phyloP scores from a whole-genome alignment of 1,284 basidiomycete genomes.

The Leccinum fuscescens region DNA sequence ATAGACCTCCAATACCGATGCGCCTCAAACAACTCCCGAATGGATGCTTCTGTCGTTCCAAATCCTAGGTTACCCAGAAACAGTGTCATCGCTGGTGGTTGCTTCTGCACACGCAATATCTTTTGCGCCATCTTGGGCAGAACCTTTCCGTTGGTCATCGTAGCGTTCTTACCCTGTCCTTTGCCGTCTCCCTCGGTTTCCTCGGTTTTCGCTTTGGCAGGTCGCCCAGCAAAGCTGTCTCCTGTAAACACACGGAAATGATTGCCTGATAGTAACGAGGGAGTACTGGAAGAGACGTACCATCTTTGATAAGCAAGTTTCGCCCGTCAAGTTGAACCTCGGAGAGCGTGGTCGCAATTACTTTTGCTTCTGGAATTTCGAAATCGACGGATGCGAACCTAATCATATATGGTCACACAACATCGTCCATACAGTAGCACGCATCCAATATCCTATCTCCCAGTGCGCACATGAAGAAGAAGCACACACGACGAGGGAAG shows the following conservation, averaged over 20 bases:
- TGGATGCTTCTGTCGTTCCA: constrained; percentile 76
- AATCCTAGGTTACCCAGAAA: constrained; percentile 91
- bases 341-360: constrained; percentile 73
- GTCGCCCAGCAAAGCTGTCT: constrained; percentile 69
- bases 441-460: neutral
- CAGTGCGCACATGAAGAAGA: neutral
- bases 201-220: constrained; percentile 32
- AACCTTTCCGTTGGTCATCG: constrained; percentile 28
- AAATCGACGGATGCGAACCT: constrained; percentile 98
- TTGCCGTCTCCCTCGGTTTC: constrained; percentile 18
- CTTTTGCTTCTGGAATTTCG: constrained; percentile 71
- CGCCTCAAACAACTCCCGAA: constrained; percentile 70
- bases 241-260: constrained; percentile 42
- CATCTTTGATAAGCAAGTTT: constrained; percentile 90
- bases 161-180: constrained; percentile 27
- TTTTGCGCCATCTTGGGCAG: constrained; percentile 81
- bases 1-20: constrained; percentile 40
- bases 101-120: constrained; percentile 79
- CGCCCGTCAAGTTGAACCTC: constrained; percentile 85
- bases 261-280: constrained; percentile 14
- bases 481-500: neutral
- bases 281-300: constrained; percentile 38
- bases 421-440: neutral
- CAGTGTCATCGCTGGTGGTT: constrained; percentile 78
- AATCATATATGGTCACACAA: constrained; percentile 8